Evolutionary conservation across 805 yeast species (phyloP).

Genomic region (Wilhelminamyces savonicus): DNA sequence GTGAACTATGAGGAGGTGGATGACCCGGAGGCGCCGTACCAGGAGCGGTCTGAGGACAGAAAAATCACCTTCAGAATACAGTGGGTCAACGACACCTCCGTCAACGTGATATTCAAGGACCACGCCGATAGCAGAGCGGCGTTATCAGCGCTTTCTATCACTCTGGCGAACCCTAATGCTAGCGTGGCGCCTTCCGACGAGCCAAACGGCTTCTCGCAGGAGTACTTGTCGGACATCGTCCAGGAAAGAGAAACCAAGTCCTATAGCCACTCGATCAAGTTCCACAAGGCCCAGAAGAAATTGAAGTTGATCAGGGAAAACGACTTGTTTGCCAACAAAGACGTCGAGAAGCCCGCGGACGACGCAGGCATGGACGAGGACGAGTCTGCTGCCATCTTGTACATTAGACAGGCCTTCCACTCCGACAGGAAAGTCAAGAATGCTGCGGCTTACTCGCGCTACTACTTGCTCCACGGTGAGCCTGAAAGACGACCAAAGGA

Average conservation of each 20-base stretch:
- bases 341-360: slow-evolving; percentile 5
- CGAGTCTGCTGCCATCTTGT: slow-evolving; percentile 28
- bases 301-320: no score
- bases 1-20: slow-evolving; percentile 24
- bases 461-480: slow-evolving; percentile 66
- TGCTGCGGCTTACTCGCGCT: slow-evolving; percentile 54
- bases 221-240: slow-evolving; percentile 16
- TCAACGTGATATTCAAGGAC: slow-evolving; percentile 48
- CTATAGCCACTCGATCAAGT: slow-evolving; percentile 29
- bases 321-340: slow-evolving; percentile 26
- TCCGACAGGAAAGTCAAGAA: slow-evolving; percentile 53
- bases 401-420: slow-evolving; percentile 44
- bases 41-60: slow-evolving; percentile 17
- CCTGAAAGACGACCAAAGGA: slow-evolving; percentile 42
- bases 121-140: slow-evolving; percentile 35
- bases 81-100: slow-evolving; percentile 62
- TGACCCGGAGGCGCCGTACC: slow-evolving; percentile 9
- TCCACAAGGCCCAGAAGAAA: slow-evolving; percentile 24
- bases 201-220: slow-evolving; percentile 8
- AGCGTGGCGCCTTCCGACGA: slow-evolving; percentile 3
- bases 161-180: slow-evolving; percentile 7
- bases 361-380: slow-evolving; percentile 31
- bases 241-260: slow-evolving; percentile 37
- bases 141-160: slow-evolving; percentile 26
- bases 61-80: slow-evolving; percentile 41